phyloP scores from a whole-genome alignment of 169 alveolate species.

The Cryptosporidium ryanae region DNA sequence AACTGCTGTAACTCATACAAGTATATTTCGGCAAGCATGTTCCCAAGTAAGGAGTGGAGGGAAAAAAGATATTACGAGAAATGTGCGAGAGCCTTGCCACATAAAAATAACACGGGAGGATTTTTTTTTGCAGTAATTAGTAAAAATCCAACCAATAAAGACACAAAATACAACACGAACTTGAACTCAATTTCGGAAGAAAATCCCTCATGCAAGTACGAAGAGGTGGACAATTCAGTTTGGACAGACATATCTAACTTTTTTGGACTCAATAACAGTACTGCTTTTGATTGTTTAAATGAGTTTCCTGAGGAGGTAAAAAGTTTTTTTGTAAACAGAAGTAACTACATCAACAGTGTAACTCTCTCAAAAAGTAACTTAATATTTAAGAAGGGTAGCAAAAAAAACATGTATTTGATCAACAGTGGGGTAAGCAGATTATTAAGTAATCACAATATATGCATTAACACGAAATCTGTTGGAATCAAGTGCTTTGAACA shows the following conservation, averaged over 20 bases:
- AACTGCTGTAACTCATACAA: constrained; percentile 75
- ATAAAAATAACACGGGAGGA: constrained; percentile 95
- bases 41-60: constrained; percentile 78
- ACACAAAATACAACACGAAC: not conserved
- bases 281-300: not conserved
- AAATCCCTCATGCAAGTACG: constrained; percentile 1
- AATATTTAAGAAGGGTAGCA: not conserved
- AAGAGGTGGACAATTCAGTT: not conserved
- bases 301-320: constrained; percentile 1
- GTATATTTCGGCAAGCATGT: constrained; percentile 78
- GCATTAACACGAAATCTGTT: constrained; percentile 6
- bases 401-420: constrained; percentile 21
- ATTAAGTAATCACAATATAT: not conserved
- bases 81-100: constrained; percentile 93
- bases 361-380: not conserved
- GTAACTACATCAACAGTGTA: not conserved
- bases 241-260: constrained; percentile 5
- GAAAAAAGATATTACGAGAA: constrained; percentile 78
- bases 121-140: constrained; percentile 90
- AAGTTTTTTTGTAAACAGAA: not conserved
- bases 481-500: constrained; percentile 31
- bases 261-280: constrained; percentile 11
- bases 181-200: too few species aligned
- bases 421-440: constrained; percentile 4
- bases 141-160: constrained; percentile 35